Base-by-base conservation (phyloP, 2,329 filamentous ascomycete genomes). In the Colletotrichum truncatum region DNA sequence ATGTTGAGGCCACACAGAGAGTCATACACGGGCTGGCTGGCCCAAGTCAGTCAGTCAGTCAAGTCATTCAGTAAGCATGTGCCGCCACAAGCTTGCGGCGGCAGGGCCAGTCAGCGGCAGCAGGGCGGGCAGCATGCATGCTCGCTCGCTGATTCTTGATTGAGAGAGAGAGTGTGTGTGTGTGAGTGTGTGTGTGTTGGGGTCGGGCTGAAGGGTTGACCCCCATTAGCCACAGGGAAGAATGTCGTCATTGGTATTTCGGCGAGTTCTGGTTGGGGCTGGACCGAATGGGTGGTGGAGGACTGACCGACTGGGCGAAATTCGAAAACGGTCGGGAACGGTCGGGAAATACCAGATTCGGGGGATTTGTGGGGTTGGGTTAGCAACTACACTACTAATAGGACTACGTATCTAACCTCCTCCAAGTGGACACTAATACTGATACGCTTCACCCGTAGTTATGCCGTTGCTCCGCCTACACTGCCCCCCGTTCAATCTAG, bases 41-140 rank as follows among this genome's bases (percentile, higher is more conserved):
- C n/a, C n/a, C n/a, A n/a, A n/a, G n/a, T n/a, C n/a, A n/a, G n/a
- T n/a, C n/a, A n/a, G 6, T 38, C 48, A 36, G 28, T 16, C 16
- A 36, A 48, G 23, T 36, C 52, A 36, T 38, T 26, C n/a, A n/a
- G n/a, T n/a, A n/a, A 6, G 60, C 60, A 52, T 64, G 54, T 58
- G 60, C 23, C 45, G 34, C 43, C 28, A 28, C n/a, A n/a, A n/a
- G n/a, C n/a, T n/a, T n/a, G n/a, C n/a, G n/a, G n/a, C n/a, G n/a
- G n/a, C n/a, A n/a, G n/a, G n/a, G n/a, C n/a, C n/a, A 10, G 52
- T 51, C 43, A 49, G 43, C 41, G 21, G 18, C n/a, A 25, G 48
- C 23, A 26, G 16, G 2, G 18, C 16, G 23, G 26, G 30, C 51
- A 41, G 26, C 41, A 25, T 16, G n/a, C n/a, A n/a, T n/a, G n/a